Percentiles rank a stretch among this genome's conserved stretches.
phyloP scores from a whole-genome alignment of 192 early-diverging fungal genomes.

The Coemansia umbellata region DNA sequence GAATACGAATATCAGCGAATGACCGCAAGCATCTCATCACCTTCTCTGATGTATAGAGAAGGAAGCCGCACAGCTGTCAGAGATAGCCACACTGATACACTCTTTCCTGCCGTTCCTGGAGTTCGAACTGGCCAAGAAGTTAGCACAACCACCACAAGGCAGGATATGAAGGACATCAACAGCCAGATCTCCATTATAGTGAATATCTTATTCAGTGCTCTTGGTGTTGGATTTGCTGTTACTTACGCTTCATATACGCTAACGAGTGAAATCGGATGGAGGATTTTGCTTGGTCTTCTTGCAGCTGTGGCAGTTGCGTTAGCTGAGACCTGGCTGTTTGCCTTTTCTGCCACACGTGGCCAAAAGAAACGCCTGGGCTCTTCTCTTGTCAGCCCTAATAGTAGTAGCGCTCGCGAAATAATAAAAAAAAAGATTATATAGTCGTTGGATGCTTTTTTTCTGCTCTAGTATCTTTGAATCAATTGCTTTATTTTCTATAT shows the following conservation, averaged over 20 bases:
- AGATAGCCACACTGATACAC: not conserved
- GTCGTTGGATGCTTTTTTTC: too few relatives aligned
- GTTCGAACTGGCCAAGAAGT: conserved; percentile 15
- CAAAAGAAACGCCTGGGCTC: conserved; percentile 26
- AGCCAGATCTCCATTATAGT: conserved; percentile 34
- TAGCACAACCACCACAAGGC: conserved; percentile 6
- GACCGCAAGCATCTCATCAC: conserved; percentile 9
- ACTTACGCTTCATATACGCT: conserved; percentile 45
- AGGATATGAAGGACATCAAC: conserved; percentile 33
- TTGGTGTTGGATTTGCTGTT: conserved; percentile 48
- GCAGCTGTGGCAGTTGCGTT: conserved; percentile 21
- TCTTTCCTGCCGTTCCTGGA: conserved; percentile 38
- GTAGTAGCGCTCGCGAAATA: not conserved
- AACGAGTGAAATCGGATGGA: conserved; percentile 37
- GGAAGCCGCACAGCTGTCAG: not conserved
- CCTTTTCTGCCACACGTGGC: conserved; percentile 30
- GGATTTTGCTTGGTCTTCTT: conserved; percentile 29
- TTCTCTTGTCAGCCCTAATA: not conserved
- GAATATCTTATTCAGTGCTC: conserved; percentile 44
- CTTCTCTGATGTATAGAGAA: not conserved
- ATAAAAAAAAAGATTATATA: not conserved
- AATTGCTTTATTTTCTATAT: too few relatives aligned
- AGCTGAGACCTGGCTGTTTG: conserved; percentile 43
- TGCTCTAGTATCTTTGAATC: too few relatives aligned
- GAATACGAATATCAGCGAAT: conserved; percentile 41